These are phyloP conservation scores for Histomonas meleagridis DNA, from an alignment of 208 protist species.

Conservation along the genomic window DNA sequence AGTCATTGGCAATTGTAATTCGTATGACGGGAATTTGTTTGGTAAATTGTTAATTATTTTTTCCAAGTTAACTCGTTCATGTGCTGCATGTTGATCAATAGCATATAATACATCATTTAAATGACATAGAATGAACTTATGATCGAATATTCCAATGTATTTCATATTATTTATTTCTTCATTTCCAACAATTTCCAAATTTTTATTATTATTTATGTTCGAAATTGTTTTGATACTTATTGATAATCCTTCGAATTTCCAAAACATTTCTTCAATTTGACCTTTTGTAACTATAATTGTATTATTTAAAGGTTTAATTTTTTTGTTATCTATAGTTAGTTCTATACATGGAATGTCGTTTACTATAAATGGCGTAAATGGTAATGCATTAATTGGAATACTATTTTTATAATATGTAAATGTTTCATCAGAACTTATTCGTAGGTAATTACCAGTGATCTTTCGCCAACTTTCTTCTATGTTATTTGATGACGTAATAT, in stretches of 20 bases:
- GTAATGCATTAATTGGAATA: no score
- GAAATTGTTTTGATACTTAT: no score
- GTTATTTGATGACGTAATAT: not conserved
- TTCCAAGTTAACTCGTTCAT: not conserved
- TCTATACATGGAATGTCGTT: no score
- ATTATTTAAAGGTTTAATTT: no score
- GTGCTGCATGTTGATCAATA: conserved; percentile 24
- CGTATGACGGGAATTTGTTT: no score
- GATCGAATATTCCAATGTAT: not conserved
- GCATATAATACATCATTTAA: not conserved
- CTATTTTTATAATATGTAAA: not conserved
- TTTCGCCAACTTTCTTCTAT: not conserved
- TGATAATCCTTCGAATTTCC: no score
- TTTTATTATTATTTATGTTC: not conserved
- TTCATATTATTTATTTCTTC: not conserved
- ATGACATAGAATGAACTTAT: not conserved
- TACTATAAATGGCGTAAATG: no score
- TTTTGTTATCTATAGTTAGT: no score
- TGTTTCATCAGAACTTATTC: not conserved
- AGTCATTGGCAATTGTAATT: not conserved
- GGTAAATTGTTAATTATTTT: not conserved
- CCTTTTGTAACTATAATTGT: no score
- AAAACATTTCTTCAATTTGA: no score
- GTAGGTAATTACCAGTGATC: not conserved
- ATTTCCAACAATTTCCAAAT: not conserved